Percentiles rank a stretch among this genome's conserved stretches.
Evolutionary conservation across 176 grass and related monocot genomes (phyloP).

Genomic region (Oryza brachyantha): DNA sequence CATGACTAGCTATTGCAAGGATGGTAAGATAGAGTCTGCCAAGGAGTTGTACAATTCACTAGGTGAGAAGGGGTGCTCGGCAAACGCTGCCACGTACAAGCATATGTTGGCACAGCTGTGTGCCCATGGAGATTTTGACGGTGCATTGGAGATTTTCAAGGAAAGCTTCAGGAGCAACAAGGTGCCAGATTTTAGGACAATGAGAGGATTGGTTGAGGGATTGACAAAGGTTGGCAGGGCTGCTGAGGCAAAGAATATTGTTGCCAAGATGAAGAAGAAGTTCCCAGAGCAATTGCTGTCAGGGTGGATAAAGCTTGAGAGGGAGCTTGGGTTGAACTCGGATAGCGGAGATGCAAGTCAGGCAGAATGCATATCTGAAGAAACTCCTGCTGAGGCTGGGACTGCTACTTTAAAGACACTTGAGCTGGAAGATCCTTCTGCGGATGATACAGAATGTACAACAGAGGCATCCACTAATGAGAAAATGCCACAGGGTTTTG

Average conservation of each 20-base stretch:
- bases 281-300: constrained; percentile 38
- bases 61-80: constrained; percentile 39
- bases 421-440: constrained; percentile 24
- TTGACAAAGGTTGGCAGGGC: constrained; percentile 48
- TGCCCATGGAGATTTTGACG: constrained; percentile 50
- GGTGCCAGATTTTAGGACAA: constrained; percentile 45
- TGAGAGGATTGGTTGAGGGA: constrained; percentile 53
- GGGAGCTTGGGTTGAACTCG: constrained; percentile 48
- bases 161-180: constrained; percentile 48
- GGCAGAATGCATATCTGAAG: constrained; percentile 13
- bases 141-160: constrained; percentile 42
- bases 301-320: constrained; percentile 62
- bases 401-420: not conserved
- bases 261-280: constrained; percentile 29
- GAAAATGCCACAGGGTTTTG: constrained; percentile 20
- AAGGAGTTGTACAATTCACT: constrained; percentile 49
- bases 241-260: constrained; percentile 44
- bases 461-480: constrained; percentile 23
- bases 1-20: constrained; percentile 54
- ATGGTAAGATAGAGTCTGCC: constrained; percentile 46
- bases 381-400: constrained; percentile 8
- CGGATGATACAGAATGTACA: not conserved
- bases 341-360: constrained; percentile 9
- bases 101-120: constrained; percentile 43
- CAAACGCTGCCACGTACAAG: constrained; percentile 48